These are phyloP conservation scores for Penicillium crustosum DNA, from an alignment of 2,329 filamentous ascomycete genomes.

Conservation along the genomic window DNA sequence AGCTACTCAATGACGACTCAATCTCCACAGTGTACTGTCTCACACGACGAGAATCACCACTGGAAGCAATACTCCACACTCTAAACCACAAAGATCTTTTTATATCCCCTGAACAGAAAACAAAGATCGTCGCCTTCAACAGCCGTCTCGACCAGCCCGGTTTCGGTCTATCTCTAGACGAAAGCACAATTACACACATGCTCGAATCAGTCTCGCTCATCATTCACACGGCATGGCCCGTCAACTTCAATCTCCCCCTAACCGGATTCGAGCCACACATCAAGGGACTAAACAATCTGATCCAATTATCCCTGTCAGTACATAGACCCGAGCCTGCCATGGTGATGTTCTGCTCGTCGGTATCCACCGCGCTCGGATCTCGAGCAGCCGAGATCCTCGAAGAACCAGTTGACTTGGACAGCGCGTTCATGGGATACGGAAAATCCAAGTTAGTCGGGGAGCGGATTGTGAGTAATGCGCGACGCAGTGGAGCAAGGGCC, in stretches of 20 bases:
- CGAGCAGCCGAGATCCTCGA: slow-evolving; percentile 18
- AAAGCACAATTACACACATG: slow-evolving; percentile 40
- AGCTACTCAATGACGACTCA: slow-evolving; percentile 38
- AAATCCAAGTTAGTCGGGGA: slow-evolving; percentile 37
- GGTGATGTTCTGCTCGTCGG: slow-evolving; percentile 54
- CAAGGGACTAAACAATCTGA: slow-evolving; percentile 45
- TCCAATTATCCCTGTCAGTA: slow-evolving; percentile 47
- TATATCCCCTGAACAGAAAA: slow-evolving; percentile 22
- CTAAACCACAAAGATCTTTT: slow-evolving; percentile 23
- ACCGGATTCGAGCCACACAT: slow-evolving; percentile 51
- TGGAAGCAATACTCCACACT: slow-evolving; percentile 24
- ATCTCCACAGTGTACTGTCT: slow-evolving; percentile 42
- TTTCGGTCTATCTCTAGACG: slow-evolving; percentile 42
- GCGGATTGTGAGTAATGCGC: slow-evolving; percentile 31
- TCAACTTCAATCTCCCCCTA: slow-evolving; percentile 56
- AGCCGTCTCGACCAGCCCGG: slow-evolving; percentile 41
- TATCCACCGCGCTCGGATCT: slow-evolving; percentile 41
- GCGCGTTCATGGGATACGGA: slow-evolving; percentile 34
- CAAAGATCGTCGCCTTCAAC: slow-evolving; percentile 44
- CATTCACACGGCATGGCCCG: slow-evolving; percentile 56
- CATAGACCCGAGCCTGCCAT: slow-evolving; percentile 31
- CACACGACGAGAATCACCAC: slow-evolving; percentile 30
- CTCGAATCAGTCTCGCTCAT: slow-evolving; percentile 46
- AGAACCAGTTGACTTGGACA: slow-evolving; percentile 11
- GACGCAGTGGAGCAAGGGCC: slow-evolving; percentile 23